Evolutionary conservation across 805 yeast species (phyloP).

Genomic region (Kluyveromyces lactis): DNA sequence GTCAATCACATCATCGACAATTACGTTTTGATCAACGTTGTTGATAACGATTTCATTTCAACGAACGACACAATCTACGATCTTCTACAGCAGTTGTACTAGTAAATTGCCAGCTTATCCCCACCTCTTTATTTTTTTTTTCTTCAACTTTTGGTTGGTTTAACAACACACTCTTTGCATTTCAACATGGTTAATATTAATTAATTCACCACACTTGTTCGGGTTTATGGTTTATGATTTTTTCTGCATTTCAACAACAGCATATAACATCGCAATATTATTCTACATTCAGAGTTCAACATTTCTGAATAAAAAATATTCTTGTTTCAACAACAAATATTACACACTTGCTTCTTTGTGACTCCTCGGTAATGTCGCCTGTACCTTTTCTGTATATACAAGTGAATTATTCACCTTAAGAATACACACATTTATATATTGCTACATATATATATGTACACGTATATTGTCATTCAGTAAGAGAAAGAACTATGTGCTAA

Average conservation of each 20-base stretch:
- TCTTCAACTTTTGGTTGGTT: no score
- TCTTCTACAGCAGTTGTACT: constrained; percentile 31
- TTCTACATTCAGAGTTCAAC: constrained; percentile 2
- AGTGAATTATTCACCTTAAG: no score
- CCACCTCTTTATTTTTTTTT: no score
- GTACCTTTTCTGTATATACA: no score
- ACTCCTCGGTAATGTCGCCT: no score
- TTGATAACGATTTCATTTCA: constrained; percentile 73
- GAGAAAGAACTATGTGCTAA: no score
- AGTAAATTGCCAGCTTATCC: no score
- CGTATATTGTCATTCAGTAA: no score
- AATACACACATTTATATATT: no score
- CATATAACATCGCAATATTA: no score
- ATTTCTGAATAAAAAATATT: not conserved
- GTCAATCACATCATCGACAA: constrained; percentile 34
- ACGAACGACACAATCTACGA: constrained; percentile 46
- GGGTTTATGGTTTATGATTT: not conserved
- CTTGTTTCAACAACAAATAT: constrained; percentile 3
- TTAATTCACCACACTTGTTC: constrained; percentile 5
- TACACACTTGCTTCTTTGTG: no score
- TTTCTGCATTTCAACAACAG: not conserved
- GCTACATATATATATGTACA: no score
- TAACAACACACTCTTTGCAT: constrained; percentile 12
- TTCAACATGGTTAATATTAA: constrained; percentile 15
- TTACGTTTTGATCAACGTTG: constrained; percentile 77